Percentiles rank a stretch among this genome's conserved stretches.
These are phyloP conservation scores for Lachancea thermotolerans DNA, from an alignment of 805 yeast genomes.

Conservation along the genomic window DNA sequence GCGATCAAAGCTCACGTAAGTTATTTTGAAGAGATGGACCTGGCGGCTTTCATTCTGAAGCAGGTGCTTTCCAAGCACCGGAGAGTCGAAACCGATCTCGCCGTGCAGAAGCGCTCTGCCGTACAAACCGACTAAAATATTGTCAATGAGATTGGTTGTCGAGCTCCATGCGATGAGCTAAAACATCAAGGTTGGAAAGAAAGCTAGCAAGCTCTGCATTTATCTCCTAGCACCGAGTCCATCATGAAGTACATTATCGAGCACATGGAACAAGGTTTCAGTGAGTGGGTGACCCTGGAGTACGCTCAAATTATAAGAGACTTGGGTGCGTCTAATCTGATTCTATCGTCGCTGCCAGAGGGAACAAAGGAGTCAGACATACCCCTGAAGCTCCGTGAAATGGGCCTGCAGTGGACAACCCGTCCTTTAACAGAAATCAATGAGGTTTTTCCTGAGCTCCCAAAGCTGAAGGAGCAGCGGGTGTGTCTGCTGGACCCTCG, in stretches of 20 bases:
- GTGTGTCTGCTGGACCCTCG: conserved; percentile 89
- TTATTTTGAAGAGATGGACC: conserved; percentile 80
- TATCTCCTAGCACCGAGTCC: too few relatives aligned
- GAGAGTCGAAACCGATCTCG: conserved; percentile 1
- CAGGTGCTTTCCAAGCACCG: conserved; percentile 37
- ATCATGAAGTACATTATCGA: conserved; percentile 86
- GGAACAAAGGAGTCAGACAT: conserved; percentile 55
- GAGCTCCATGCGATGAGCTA: neutral
- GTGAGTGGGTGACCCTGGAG: conserved; percentile 91
- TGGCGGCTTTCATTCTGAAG: conserved; percentile 68
- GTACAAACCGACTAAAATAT: conserved; percentile 3
- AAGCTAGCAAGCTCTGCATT: too few relatives aligned
- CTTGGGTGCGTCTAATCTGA: conserved; percentile 68
- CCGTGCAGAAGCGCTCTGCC: conserved; percentile 3
- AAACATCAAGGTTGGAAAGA: neutral
- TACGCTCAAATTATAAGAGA: conserved; percentile 77
- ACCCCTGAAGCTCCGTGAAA: conserved; percentile 49
- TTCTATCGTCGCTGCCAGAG: conserved; percentile 68
- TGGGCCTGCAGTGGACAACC: conserved; percentile 78
- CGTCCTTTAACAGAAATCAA: conserved; percentile 51
- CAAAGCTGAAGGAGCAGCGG: conserved; percentile 38
- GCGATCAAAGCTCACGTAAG: conserved; percentile 85
- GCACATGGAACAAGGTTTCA: conserved; percentile 96
- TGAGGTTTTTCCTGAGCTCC: conserved; percentile 37
- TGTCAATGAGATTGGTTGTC: too few relatives aligned